A percentile compares a stretch with the other conserved stretches of the same genome.
phyloP scores from a whole-genome alignment of 148 eudicot genomes.

The Vaccinium darrowii region DNA sequence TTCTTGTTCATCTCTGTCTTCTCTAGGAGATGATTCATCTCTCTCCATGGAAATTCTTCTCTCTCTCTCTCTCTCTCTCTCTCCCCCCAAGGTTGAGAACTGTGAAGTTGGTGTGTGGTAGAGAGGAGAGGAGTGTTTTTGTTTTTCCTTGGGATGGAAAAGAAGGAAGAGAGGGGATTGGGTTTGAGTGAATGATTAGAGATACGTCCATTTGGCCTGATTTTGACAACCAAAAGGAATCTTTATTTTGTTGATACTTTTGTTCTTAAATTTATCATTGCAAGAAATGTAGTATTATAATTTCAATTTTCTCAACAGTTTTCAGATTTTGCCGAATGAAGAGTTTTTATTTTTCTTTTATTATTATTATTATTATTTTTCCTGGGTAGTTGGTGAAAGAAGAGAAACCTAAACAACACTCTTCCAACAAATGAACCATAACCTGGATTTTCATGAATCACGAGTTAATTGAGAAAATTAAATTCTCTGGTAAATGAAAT shows the following conservation, averaged over 20 bases:
- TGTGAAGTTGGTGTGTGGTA: conserved; percentile 1
- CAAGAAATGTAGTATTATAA: neutral
- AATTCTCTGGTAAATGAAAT: no score
- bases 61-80: no score
- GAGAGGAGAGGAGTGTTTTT: neutral
- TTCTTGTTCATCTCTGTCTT: neutral
- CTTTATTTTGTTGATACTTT: neutral
- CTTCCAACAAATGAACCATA: neutral
- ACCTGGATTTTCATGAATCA: neutral
- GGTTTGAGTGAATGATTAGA: conserved; percentile 14
- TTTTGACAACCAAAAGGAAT: conserved; percentile 20
- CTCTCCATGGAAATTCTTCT: conserved; percentile 17
- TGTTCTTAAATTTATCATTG: neutral
- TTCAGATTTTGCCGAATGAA: neutral
- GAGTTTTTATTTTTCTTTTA: neutral
- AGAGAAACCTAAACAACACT: neutral
- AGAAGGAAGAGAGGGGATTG: neutral
- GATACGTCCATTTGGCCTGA: neutral
- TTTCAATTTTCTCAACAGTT: neutral
- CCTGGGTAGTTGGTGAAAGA: neutral
- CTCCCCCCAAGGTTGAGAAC: neutral
- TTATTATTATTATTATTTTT: neutral
- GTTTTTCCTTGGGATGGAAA: neutral
- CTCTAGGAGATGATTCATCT: neutral
- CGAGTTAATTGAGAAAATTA: no score